Evolutionary conservation across 495 filamentous ascomycete species (phyloP).

Genomic region (Hypoxylon trugodes): DNA sequence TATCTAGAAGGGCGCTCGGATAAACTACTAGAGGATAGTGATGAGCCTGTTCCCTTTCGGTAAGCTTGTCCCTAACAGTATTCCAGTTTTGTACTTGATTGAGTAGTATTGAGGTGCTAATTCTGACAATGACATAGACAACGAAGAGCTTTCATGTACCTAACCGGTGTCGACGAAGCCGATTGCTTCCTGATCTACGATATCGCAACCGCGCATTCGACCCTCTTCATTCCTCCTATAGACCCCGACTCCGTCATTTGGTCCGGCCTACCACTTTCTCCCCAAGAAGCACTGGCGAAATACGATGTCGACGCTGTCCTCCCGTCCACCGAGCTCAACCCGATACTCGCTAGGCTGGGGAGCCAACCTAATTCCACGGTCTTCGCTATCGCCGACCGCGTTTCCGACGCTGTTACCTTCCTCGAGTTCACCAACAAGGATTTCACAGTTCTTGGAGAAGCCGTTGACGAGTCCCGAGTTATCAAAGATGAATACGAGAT

Average conservation of each 20-base stretch:
- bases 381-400: constrained; percentile 75
- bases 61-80: too few relatives aligned
- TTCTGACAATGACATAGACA: constrained; percentile 63
- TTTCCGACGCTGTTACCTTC: constrained; percentile 71
- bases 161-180: constrained; percentile 84
- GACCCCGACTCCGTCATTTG: constrained; percentile 93
- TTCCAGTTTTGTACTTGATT: not conserved
- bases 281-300: constrained; percentile 72
- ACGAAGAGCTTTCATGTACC: constrained; percentile 92
- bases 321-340: constrained; percentile 74
- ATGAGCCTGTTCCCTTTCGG: constrained; percentile 80
- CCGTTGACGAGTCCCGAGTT: constrained; percentile 80
- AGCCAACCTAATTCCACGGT: constrained; percentile 60
- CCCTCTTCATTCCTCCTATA: constrained; percentile 91
- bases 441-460: constrained; percentile 68
- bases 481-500: constrained; percentile 88
- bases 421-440: constrained; percentile 70
- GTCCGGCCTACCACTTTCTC: constrained; percentile 84
- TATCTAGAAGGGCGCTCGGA: constrained; percentile 90
- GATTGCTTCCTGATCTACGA: constrained; percentile 88
- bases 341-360: constrained; percentile 60
- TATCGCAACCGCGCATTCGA: constrained; percentile 72
- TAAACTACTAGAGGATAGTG: constrained; percentile 81
- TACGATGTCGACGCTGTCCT: constrained; percentile 87
- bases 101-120: not conserved